phyloP scores from a whole-genome alignment of 129 eudicot species.

The Pittosporum tobira region DNA sequence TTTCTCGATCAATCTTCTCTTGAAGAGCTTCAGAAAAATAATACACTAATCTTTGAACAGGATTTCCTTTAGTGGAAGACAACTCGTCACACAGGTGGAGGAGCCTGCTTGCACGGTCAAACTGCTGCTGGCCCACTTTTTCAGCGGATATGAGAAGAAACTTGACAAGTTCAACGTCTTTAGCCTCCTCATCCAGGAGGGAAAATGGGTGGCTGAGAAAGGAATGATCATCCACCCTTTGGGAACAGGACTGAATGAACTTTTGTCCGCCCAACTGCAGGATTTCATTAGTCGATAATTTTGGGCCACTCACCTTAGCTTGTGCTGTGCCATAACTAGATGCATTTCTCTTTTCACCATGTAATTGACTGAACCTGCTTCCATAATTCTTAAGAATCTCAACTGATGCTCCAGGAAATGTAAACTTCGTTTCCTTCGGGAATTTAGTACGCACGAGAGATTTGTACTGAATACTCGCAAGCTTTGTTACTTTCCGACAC shows the following conservation, averaged over 20 bases:
- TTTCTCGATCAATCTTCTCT: conserved; percentile 15
- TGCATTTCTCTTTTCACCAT: background rate
- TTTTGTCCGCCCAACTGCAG: conserved; percentile 27
- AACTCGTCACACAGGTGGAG: conserved; percentile 3
- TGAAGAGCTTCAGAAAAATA: conserved; percentile 19
- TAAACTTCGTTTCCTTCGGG: conserved; percentile 2
- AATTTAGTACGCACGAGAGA: conserved; percentile 15
- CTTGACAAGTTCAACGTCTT: conserved; percentile 23
- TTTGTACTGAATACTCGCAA: conserved; percentile 21
- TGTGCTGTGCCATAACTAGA: conserved; percentile 6
- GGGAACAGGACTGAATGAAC: conserved; percentile 20
- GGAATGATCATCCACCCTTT: conserved; percentile 5
- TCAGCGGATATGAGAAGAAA: conserved; percentile 28
- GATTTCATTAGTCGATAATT: conserved; percentile 23
- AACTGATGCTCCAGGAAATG: conserved; percentile 12
- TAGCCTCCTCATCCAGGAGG: conserved; percentile 6
- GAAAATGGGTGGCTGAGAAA: conserved; percentile 9
- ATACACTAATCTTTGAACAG: conserved; percentile 14
- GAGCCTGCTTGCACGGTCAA: conserved; percentile 15
- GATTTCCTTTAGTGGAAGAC: conserved; percentile 15
- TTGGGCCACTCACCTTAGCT: conserved; percentile 5
- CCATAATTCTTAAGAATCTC: conserved; percentile 16
- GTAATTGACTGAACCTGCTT: conserved; percentile 8
- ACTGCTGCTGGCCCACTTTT: conserved; percentile 17
- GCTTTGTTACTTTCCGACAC: conserved; percentile 24